Evolutionary conservation across 1,284 basidiomycete species (phyloP), one percentile per base, ranked within the genome.

Genomic region (Jaminaea rosea): DNA sequence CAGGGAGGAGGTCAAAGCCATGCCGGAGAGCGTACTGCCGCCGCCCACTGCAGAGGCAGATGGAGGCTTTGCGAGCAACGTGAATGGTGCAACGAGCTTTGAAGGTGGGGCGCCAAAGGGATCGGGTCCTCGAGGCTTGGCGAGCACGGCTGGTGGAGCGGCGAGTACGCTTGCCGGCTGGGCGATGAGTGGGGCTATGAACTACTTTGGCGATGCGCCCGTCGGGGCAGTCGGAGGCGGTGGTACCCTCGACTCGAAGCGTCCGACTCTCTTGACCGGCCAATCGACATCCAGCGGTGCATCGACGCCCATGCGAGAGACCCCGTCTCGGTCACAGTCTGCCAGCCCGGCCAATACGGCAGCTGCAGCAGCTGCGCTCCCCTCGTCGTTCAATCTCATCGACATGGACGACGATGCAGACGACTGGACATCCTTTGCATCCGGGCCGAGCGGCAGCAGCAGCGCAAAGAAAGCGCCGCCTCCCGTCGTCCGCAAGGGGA

Each of bases 141-240:
- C 64, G 10, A 55, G 62, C 3, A 59, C 69, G 4, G 67, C 64
- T 10, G 62, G 69, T 2, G 62, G 62, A 17, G 69, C 69, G 17
- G 69, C 71, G 1, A 55, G 62, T 1, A 64, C 62, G 11, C 47
- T 73, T 39, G 62, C 66, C 6, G 62, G 63, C 19, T 73, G 69
- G 69, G 67, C 69, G 8, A 59, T 68, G 50, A 56, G 59, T 4
- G 59, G 61, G 31, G 60, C 39, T 23, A 42, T 42, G 39, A 42
- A 17, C 5, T 42, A 42, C 17, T 42, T 56, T 46, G 46, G 24
- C 21, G 31, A 32, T 11, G 15, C 10, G n/a, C 27, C 26, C 26
- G 41, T 39, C 19, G 17, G 32, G 8, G 36, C 44, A 3, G 34
- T 10, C 11, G 8, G 26, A 11, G 17, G n/a, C 4, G 47, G 10